Evolutionary conservation across 805 yeast species (phyloP).

Genomic region (Grigorovia yakushimaensis): DNA sequence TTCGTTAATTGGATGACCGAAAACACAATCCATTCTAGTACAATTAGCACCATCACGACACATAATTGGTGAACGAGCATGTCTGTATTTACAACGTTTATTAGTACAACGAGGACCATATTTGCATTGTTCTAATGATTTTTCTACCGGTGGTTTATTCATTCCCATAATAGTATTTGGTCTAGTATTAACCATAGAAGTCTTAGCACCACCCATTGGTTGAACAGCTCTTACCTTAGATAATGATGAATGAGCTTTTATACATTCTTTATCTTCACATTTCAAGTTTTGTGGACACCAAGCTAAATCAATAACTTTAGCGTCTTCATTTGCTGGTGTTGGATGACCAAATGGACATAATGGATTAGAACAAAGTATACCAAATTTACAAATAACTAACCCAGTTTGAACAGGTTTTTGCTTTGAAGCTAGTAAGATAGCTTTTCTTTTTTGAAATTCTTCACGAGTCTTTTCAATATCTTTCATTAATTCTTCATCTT

Average conservation of each 20-base stretch:
- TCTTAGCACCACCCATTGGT: slow-evolving; percentile 22
- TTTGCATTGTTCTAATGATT: slow-evolving; percentile 71
- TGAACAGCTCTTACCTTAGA: slow-evolving; percentile 34
- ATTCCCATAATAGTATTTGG: background rate
- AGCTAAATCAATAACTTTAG: slow-evolving; percentile 53
- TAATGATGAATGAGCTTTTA: slow-evolving; percentile 77
- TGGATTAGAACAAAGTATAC: slow-evolving; percentile 63
- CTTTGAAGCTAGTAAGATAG: slow-evolving; percentile 28
- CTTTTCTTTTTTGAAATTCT: slow-evolving; percentile 38
- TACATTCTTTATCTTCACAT: slow-evolving; percentile 55
- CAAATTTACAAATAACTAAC: slow-evolving; percentile 64
- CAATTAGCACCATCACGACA: slow-evolving; percentile 81
- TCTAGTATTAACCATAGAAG: slow-evolving; percentile 4
- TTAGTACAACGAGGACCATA: slow-evolving; percentile 71
- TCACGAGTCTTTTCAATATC: slow-evolving; percentile 55
- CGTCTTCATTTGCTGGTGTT: slow-evolving; percentile 70
- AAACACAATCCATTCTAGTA: slow-evolving; percentile 69
- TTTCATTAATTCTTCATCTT: slow-evolving; percentile 64
- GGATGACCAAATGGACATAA: slow-evolving; percentile 88
- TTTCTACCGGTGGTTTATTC: slow-evolving; percentile 31
- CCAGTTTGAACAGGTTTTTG: slow-evolving; percentile 36
- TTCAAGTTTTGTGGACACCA: slow-evolving; percentile 70
- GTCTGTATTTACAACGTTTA: slow-evolving; percentile 71
- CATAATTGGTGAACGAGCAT: slow-evolving; percentile 60
- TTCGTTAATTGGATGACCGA: slow-evolving; percentile 72